Conservation (phyloP, 2,329 filamentous ascomycete genomes). For the Colletotrichum caudatum region DNA sequence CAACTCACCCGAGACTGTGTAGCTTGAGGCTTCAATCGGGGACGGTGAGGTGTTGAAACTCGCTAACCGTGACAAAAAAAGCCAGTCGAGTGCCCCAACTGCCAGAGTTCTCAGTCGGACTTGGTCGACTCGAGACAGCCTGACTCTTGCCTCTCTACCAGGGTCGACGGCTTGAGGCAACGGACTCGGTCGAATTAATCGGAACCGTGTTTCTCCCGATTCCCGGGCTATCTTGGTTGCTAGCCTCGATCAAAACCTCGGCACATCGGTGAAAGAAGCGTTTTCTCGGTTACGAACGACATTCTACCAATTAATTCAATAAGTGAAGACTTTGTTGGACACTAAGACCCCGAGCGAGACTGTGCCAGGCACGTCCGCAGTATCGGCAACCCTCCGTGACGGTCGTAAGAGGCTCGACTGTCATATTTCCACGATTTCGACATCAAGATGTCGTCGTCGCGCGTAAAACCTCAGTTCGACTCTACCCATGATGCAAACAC, state of each 20-base stretch:
- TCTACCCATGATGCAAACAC: not conserved
- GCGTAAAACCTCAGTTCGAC: not conserved
- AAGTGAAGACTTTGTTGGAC: not conserved
- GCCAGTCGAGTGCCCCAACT: not conserved
- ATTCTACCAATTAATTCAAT: not conserved
- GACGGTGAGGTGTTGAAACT: slow-evolving; percentile 1
- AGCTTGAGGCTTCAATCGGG: not conserved
- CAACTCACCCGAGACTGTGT: not conserved
- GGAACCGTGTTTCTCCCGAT: slow-evolving; percentile 33
- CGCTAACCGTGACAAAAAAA: not conserved
- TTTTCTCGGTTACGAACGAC: not conserved
- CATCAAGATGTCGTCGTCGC: not conserved
- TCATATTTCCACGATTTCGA: not conserved
- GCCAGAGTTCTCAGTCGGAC: not conserved
- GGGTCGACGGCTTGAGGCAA: slow-evolving; percentile 16
- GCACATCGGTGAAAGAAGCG: not conserved
- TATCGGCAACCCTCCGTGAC: not conserved
- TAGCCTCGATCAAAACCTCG: slow-evolving; percentile 13
- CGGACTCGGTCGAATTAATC: not conserved
- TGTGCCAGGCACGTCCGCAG: no score
- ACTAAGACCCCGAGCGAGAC: not conserved
- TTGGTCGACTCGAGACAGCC: not conserved
- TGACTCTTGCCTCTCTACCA: not conserved
- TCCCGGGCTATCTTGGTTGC: not conserved
- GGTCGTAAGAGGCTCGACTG: not conserved